These are phyloP conservation scores for Candida sojae DNA, from an alignment of 1,139 yeast species.

Conservation along the genomic window DNA sequence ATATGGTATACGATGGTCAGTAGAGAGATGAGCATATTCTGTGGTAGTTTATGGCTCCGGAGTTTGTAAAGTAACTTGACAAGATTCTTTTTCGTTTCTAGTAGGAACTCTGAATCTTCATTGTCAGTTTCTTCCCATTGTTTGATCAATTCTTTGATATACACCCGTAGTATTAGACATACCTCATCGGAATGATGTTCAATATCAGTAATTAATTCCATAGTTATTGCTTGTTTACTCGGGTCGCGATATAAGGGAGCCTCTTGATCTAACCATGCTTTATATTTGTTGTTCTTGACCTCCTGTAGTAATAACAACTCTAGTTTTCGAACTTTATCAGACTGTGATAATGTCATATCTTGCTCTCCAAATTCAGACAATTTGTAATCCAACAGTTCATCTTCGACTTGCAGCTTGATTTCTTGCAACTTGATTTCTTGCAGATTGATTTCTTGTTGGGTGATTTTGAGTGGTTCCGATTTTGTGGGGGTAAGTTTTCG, in stretches of 20 bases:
- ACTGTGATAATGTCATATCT: slow-evolving; percentile 8
- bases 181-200: slow-evolving; percentile 24
- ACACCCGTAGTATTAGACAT: slow-evolving; percentile 47
- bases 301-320: slow-evolving; percentile 12
- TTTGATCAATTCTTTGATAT: slow-evolving; percentile 45
- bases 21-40: slow-evolving; percentile 53
- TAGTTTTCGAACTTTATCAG: slow-evolving; percentile 13
- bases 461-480: background rate
- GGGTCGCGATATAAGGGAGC: slow-evolving; percentile 11
- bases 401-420: slow-evolving; percentile 10
- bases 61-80: slow-evolving; percentile 63
- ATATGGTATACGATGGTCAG: slow-evolving; percentile 61
- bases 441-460: background rate
- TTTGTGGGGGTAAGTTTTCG: slow-evolving; percentile 12
- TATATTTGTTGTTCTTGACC: slow-evolving; percentile 14
- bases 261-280: slow-evolving; percentile 15
- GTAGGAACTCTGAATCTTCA: slow-evolving; percentile 21
- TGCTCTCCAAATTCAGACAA: slow-evolving; percentile 12
- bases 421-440: too few species aligned
- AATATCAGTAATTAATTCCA: slow-evolving; percentile 14
- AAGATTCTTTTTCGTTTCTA: slow-evolving; percentile 62
- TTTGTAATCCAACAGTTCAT: slow-evolving; percentile 22
- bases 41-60: slow-evolving; percentile 46
- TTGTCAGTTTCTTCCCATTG: slow-evolving; percentile 35
- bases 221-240: slow-evolving; percentile 8